A percentile compares a stretch with the other conserved stretches of the same genome.
phyloP scores from a whole-genome alignment of 805 yeast genomes.

The Teunomyces panamensis region DNA sequence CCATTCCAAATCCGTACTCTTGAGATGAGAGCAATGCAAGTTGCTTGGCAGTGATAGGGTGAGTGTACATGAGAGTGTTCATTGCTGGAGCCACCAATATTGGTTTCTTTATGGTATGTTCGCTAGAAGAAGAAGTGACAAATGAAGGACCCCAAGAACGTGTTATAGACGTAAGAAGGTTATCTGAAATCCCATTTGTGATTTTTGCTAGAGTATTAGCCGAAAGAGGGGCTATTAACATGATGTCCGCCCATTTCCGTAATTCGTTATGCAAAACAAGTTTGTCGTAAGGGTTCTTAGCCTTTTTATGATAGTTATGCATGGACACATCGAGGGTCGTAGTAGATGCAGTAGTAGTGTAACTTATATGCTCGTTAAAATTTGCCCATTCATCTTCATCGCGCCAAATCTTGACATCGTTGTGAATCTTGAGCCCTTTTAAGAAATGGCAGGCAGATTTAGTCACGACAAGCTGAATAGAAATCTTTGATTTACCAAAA shows the following conservation, averaged over 20 bases:
- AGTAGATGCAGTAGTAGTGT: constrained; percentile 2
- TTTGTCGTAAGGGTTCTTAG: constrained; percentile 33
- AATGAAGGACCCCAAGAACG: constrained; percentile 39
- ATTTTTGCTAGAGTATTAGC: constrained; percentile 46
- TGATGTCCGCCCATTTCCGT: constrained; percentile 46
- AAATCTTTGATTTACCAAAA: constrained; percentile 65
- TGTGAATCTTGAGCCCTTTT: constrained; percentile 57
- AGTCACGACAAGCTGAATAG: constrained; percentile 83
- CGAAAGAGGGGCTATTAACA: constrained; percentile 45
- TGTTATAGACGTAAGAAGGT: constrained; percentile 40
- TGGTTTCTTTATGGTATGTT: constrained; percentile 30
- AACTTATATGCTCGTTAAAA: constrained; percentile 23
- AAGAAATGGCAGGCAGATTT: constrained; percentile 72
- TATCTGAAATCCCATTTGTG: constrained; percentile 44
- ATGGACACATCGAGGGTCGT: constrained; percentile 6
- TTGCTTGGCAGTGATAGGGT: constrained; percentile 44
- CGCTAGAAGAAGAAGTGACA: constrained; percentile 10
- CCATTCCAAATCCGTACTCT: constrained; percentile 43
- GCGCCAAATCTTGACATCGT: constrained; percentile 83
- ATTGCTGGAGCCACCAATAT: constrained; percentile 47
- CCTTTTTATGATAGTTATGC: constrained; percentile 14
- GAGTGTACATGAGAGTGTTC: constrained; percentile 48
- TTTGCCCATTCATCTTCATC: constrained; percentile 90
- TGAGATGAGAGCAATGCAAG: constrained; percentile 27
- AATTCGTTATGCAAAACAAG: constrained; percentile 43